A percentile compares a stretch with the other conserved stretches of the same genome.
Evolutionary conservation across 2,329 filamentous ascomycete species (phyloP).

Genomic region (Colletotrichum sublineola): DNA sequence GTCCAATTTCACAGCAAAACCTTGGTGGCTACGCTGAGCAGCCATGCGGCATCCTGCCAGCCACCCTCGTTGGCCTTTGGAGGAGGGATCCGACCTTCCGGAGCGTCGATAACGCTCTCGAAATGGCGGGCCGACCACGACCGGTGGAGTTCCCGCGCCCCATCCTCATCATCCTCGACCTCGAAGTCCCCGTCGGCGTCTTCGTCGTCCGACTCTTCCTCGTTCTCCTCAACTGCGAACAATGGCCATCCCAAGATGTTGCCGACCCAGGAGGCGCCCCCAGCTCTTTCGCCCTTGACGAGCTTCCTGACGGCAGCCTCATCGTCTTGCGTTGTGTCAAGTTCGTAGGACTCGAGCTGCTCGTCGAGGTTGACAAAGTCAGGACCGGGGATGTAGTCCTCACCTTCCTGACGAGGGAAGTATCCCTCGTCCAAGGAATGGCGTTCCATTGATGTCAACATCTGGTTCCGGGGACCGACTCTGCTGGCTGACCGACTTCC

Average conservation of each 20-base stretch:
- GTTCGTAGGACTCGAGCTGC: conserved; percentile 67
- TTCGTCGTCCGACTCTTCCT: conserved; percentile 62
- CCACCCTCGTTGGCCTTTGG: conserved; percentile 68
- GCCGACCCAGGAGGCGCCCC: conserved; percentile 71
- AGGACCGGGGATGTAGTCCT: conserved; percentile 62
- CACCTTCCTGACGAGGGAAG: conserved; percentile 52
- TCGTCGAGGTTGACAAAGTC: conserved; percentile 75
- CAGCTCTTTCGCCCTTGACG: conserved; percentile 65
- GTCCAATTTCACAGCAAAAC: conserved; percentile 63
- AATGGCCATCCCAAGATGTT: conserved; percentile 70
- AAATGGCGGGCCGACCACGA: conserved; percentile 54
- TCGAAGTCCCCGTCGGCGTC: conserved; percentile 54
- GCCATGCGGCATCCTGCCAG: conserved; percentile 78
- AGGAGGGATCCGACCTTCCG: conserved; percentile 62
- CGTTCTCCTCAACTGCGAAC: conserved; percentile 73
- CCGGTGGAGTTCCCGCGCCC: conserved; percentile 48
- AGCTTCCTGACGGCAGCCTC: conserved; percentile 71
- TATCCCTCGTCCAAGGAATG: conserved; percentile 58
- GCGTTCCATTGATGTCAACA: conserved; percentile 60
- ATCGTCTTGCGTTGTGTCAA: conserved; percentile 66
- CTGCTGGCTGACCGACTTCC: conserved; percentile 65
- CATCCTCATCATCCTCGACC: conserved; percentile 45
- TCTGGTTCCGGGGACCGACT: conserved; percentile 56
- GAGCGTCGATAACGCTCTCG: conserved; percentile 56
- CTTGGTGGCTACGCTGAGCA: conserved; percentile 74